Percentiles rank a stretch among this genome's conserved stretches.
These are phyloP conservation scores for Xylaria acuta DNA, from an alignment of 495 filamentous ascomycete genomes.

Conservation along the genomic window DNA sequence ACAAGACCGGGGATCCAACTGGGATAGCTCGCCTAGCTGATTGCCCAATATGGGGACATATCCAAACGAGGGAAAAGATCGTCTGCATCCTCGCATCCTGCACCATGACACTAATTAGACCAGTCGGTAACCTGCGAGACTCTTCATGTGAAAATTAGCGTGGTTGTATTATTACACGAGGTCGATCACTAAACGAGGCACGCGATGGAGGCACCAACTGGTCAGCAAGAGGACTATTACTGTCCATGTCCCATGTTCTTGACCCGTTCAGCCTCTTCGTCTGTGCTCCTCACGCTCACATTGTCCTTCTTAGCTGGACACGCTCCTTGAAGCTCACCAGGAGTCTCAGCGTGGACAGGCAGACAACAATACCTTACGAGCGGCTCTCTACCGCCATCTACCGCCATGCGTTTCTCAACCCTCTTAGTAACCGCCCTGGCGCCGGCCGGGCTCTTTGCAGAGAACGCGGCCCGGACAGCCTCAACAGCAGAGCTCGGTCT, in stretches of 20 bases:
- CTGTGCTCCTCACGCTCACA: slow-evolving; percentile 1
- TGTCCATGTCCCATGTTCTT: slow-evolving; percentile 5
- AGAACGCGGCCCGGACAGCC: slow-evolving; percentile 29
- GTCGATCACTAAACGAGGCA: slow-evolving; percentile 15
- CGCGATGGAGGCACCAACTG: slow-evolving; percentile 16
- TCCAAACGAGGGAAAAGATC: slow-evolving; percentile 22
- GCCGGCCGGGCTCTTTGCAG: slow-evolving; percentile 36
- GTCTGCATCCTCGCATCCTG: slow-evolving; percentile 13
- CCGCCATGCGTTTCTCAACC: slow-evolving; percentile 40
- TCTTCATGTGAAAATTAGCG: slow-evolving; percentile 19
- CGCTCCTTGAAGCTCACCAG: slow-evolving; percentile 32
- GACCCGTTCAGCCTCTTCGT: not conserved
- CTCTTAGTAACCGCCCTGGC: slow-evolving; percentile 37
- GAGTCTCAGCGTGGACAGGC: slow-evolving; percentile 35
- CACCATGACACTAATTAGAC: not conserved
- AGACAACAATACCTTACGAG: slow-evolving; percentile 31
- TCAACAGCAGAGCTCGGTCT: slow-evolving; percentile 34
- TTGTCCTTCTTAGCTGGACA: slow-evolving; percentile 8
- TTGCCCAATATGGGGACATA: slow-evolving; percentile 26
- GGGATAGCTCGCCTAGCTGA: not conserved
- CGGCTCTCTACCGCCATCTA: slow-evolving; percentile 14
- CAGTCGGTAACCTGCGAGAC: slow-evolving; percentile 18
- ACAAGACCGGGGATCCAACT: not conserved
- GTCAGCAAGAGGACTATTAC: slow-evolving; percentile 3
- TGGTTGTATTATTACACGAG: slow-evolving; percentile 12